phyloP scores from a whole-genome alignment of 129 eudicot species.

The Rutidosis leptorrhynchoides region DNA sequence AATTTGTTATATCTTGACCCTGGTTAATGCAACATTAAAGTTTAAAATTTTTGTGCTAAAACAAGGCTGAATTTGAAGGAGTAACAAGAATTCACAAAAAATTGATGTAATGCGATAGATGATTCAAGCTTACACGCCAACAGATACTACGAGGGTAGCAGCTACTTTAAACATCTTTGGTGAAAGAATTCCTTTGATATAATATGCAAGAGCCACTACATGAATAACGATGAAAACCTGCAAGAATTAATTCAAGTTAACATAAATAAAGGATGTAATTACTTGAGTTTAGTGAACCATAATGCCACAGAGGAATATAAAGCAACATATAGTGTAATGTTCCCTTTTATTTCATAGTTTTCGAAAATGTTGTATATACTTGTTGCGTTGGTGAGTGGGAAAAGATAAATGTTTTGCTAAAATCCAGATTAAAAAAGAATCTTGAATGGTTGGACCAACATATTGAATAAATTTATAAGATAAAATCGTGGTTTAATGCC shows the following conservation, averaged over 20 bases:
- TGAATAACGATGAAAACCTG: constrained; percentile 94
- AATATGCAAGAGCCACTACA: constrained; percentile 90
- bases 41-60: constrained; percentile 18
- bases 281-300: background rate
- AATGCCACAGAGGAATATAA: constrained; percentile 14
- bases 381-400: background rate
- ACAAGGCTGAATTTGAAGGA: constrained; percentile 11
- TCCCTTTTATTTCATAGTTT: background rate
- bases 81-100: background rate
- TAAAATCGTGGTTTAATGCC: background rate
- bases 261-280: background rate
- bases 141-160: constrained; percentile 81
- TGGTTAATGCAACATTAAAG: background rate
- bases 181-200: constrained; percentile 91
- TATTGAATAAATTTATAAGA: background rate
- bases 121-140: constrained; percentile 76
- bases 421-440: background rate
- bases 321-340: background rate
- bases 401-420: background rate
- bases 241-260: constrained; percentile 12
- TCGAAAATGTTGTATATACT: background rate
- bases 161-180: constrained; percentile 98
- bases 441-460: constrained; percentile 2
- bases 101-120: background rate
- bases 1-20: constrained; percentile 1